phyloP scores from a whole-genome alignment of 495 filamentous ascomycete species.

The Aspergillus homomorphus region DNA sequence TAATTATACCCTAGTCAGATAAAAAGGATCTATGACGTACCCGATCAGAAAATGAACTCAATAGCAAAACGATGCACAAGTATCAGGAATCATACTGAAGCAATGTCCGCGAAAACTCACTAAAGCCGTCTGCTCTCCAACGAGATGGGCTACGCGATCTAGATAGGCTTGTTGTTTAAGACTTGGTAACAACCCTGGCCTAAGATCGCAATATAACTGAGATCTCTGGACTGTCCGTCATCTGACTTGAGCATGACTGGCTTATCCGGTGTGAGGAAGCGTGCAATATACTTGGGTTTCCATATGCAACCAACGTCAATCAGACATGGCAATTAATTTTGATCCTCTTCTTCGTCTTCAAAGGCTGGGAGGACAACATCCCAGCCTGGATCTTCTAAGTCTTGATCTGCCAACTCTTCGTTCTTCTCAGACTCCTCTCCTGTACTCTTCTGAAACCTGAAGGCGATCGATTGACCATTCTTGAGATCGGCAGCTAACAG shows the following conservation, averaged over 20 bases:
- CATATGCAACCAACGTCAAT: neutral
- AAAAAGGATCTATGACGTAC: no score
- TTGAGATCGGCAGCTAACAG: slow-evolving; percentile 49
- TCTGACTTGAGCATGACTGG: neutral
- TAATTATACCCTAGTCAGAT: no score
- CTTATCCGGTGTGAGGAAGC: neutral
- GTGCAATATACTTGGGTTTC: neutral
- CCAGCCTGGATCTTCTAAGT: slow-evolving; percentile 56
- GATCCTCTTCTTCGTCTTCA: slow-evolving; percentile 51
- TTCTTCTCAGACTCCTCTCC: slow-evolving; percentile 15
- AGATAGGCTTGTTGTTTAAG: no score
- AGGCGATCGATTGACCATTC: slow-evolving; percentile 66
- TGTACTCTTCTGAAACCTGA: slow-evolving; percentile 51
- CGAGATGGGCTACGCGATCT: neutral
- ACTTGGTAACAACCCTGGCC: no score
- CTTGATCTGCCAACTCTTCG: slow-evolving; percentile 33
- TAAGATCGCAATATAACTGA: neutral
- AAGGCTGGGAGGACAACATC: slow-evolving; percentile 60
- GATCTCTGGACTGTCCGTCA: neutral
- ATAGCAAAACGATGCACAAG: no score
- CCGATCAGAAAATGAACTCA: no score
- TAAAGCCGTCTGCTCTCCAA: no score
- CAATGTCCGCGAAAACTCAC: neutral
- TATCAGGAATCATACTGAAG: no score
- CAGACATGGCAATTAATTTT: neutral